Conservation (phyloP, 164 flowering plant genomes). For the Berberis vulgaris region DNA sequence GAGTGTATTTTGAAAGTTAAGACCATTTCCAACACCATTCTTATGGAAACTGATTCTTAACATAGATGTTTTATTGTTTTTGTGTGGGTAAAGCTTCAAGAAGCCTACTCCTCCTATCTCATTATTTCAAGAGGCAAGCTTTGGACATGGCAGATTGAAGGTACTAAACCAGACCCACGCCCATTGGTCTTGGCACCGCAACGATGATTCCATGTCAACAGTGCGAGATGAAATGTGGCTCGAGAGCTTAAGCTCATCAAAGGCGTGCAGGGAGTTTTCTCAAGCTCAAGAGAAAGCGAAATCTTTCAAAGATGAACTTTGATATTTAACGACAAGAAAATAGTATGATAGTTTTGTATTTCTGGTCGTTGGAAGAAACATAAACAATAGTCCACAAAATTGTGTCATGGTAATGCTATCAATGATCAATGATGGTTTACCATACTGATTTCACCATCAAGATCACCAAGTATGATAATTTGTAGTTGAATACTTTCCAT, state of each 20-base stretch:
- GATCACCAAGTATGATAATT: too few species aligned
- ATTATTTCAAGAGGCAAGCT: conserved; percentile 62
- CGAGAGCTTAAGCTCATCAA: conserved; percentile 17
- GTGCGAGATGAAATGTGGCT: conserved; percentile 56
- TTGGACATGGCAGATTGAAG: conserved; percentile 71
- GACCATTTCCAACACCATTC: not conserved
- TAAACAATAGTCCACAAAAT: too few species aligned
- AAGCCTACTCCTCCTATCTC: conserved; percentile 43
- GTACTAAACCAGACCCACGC: conserved; percentile 54
- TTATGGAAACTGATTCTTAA: not conserved
- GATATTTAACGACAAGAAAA: not conserved
- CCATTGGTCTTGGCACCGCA: conserved; percentile 84
- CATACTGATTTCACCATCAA: too few species aligned
- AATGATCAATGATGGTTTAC: too few species aligned
- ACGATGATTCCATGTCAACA: conserved; percentile 43
- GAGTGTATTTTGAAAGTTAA: conserved; percentile 13
- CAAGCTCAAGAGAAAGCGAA: not conserved
- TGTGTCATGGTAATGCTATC: too few species aligned
- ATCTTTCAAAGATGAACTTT: not conserved
- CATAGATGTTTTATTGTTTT: not conserved
- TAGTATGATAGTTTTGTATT: not conserved
- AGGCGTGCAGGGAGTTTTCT: not conserved
- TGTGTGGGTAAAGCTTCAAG: conserved; percentile 33
- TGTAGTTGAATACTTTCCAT: too few species aligned
- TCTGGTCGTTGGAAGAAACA: not conserved